phyloP scores from a whole-genome alignment of 345 rosid genomes.

The Angophora floribunda region DNA sequence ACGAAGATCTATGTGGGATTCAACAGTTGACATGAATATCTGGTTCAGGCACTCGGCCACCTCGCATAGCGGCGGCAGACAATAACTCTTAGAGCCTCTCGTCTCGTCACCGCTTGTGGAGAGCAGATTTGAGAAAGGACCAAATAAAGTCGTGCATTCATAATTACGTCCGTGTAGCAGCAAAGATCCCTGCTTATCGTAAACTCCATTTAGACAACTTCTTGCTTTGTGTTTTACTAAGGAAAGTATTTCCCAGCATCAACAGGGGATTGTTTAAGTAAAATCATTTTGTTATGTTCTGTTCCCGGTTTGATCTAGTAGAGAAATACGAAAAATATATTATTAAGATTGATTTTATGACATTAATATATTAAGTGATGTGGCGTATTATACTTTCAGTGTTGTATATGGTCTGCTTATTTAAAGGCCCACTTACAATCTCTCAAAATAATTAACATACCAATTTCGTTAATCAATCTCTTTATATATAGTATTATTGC shows the following conservation, averaged over 20 bases:
- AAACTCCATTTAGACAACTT: too few species aligned
- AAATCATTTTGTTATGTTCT: background rate
- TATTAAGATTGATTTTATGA: background rate
- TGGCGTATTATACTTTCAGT: background rate
- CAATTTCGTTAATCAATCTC: too few species aligned
- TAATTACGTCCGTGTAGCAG: background rate
- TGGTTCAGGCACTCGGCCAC: background rate
- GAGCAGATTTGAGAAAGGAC: background rate
- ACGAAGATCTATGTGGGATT: background rate
- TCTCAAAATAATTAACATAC: background rate
- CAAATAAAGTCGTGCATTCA: background rate
- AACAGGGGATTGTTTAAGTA: background rate
- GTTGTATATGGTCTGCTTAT: background rate
- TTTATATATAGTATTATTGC: too few species aligned
- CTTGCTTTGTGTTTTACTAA: too few species aligned
- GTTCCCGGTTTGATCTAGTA: background rate
- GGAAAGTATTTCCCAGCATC: too few species aligned
- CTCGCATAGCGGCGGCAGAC: background rate
- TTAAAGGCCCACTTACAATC: background rate
- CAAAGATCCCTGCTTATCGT: too few species aligned
- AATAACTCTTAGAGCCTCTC: background rate
- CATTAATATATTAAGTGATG: background rate
- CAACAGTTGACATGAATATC: background rate
- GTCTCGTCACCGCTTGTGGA: background rate
- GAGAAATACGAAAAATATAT: too few species aligned